These are phyloP conservation scores for Colletotrichum sp. DNA, from an alignment of 2,329 filamentous ascomycete species.

Conservation along the genomic window DNA sequence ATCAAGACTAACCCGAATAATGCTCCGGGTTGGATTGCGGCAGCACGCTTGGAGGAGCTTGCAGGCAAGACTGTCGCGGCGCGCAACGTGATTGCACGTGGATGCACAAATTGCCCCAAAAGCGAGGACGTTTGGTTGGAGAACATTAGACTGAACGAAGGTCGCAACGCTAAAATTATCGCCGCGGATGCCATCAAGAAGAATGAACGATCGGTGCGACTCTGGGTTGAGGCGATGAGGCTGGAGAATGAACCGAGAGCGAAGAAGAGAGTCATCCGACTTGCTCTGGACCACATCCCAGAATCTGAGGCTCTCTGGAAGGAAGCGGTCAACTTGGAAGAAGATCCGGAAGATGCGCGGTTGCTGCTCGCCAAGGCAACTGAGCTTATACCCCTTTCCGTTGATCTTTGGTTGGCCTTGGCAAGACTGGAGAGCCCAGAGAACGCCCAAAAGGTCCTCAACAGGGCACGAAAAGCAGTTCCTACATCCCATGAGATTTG, in stretches of 20 bases:
- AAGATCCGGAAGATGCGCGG: conserved; percentile 85
- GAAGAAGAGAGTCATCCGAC: conserved; percentile 90
- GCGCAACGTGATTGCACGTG: conserved; percentile 84
- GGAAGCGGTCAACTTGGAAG: conserved; percentile 93
- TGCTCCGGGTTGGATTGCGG: conserved; percentile 93
- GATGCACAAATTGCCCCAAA: conserved; percentile 89
- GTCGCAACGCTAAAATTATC: conserved; percentile 93
- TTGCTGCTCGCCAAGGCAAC: conserved; percentile 93
- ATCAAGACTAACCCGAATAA: conserved; percentile 97
- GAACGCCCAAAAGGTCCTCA: conserved; percentile 93
- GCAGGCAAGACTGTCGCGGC: conserved; percentile 92
- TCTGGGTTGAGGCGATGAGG: conserved; percentile 97
- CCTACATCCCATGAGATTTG: conserved; percentile 95
- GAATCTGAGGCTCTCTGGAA: conserved; percentile 99
- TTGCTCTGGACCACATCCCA: conserved; percentile 90
- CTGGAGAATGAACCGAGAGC: conserved; percentile 82
- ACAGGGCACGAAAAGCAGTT: conserved; percentile 91
- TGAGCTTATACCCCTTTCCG: conserved; percentile 90
- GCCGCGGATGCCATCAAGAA: conserved; percentile 91
- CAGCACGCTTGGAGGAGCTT: conserved; percentile 88
- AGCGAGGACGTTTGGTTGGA: conserved; percentile 97
- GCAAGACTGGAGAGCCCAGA: conserved; percentile 88
- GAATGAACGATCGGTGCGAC: conserved; percentile 83
- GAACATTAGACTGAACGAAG: conserved; percentile 91
- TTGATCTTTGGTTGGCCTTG: conserved; percentile 94